phyloP scores from a whole-genome alignment of 176 grass and related monocot genomes.

The Aegilops sharonensis region DNA sequence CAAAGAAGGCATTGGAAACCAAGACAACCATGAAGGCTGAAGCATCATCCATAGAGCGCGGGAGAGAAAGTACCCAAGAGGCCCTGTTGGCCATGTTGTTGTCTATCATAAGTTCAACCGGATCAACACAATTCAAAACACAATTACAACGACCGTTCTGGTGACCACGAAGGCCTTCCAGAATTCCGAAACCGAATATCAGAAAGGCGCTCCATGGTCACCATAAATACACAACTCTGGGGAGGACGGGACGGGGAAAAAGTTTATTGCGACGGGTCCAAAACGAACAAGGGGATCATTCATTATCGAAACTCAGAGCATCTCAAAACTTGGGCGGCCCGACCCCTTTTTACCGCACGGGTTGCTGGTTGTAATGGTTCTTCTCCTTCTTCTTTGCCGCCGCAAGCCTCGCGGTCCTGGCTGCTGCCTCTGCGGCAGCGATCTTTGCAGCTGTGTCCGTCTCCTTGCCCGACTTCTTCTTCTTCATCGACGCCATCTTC shows the following conservation, averaged over 20 bases:
- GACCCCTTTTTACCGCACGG: constrained; percentile 67
- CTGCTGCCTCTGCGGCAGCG: constrained; percentile 74
- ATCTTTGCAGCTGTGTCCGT: constrained; percentile 71
- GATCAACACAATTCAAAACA: constrained; percentile 51
- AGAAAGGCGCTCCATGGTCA: constrained; percentile 40
- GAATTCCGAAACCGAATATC: constrained; percentile 45
- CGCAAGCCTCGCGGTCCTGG: constrained; percentile 77
- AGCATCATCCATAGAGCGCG: neutral
- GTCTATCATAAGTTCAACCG: constrained; percentile 38
- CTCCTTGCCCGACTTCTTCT: constrained; percentile 94
- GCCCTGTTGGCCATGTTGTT: constrained; percentile 34
- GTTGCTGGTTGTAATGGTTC: constrained; percentile 98
- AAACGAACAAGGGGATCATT: constrained; percentile 62
- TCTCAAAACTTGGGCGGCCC: constrained; percentile 44
- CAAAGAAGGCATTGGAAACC: neutral
- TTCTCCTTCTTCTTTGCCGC: constrained; percentile 99
- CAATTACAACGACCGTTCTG: constrained; percentile 53
- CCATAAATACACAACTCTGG: constrained; percentile 10
- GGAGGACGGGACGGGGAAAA: neutral
- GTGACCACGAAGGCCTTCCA: constrained; percentile 30
- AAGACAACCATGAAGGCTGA: neutral
- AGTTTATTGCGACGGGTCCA: constrained; percentile 50
- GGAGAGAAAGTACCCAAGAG: neutral
- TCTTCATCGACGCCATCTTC: constrained; percentile 93
- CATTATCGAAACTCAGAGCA: constrained; percentile 38